Base-by-base conservation (phyloP, 78 protist genomes). In the Dictyostelium intermedium region DNA sequence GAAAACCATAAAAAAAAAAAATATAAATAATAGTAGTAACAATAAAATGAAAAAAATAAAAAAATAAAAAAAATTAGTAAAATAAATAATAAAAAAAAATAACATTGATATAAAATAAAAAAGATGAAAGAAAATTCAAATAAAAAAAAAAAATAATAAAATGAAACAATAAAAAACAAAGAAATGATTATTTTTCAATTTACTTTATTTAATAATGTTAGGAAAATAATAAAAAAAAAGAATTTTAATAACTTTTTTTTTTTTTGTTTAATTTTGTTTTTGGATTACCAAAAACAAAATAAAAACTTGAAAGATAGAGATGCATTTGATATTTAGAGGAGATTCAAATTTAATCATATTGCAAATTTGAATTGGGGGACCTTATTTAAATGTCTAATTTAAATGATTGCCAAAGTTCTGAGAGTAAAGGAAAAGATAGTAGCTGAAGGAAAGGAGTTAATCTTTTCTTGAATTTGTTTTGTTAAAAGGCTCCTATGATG, bases 1-100 rank as follows among this genome's bases (percentile, higher is more conserved):
- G 86, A 87, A 77, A 85, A 87, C 93, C 93, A 77, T 87, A 84
- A 84, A 78, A 78, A 79, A 87, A 87, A 23, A 3, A 66, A 25
- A 30, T 7, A 11, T 27, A 6, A 66, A 25, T 66, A 66, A 11
- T 66, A 66, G 5, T n/a, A 63, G 18, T 66, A 66, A 63, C 25
- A 63, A 25, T 30, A n/a, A 61, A n/a, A 60, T 23, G 10, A 60
- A 23, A 60, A 18, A 23, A 23, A 60, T 23, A 14, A 60, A 66
- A 27, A 25, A 27, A 63, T 39, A 39, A 39, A 39, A 39, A 39
- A 39, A 39, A 39, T 39, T 39, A 39, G 43, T 39, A 25, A 63
- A 66, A 66, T 23, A 61, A 61, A 61, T 10, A 61, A n/a, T 5
- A n/a, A 61, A 34, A 11, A 61, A 61, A 61, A 61, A 61, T n/a